phyloP scores from a whole-genome alignment of 768 basidiomycete genomes.

The Auriscalpium microsporum region DNA sequence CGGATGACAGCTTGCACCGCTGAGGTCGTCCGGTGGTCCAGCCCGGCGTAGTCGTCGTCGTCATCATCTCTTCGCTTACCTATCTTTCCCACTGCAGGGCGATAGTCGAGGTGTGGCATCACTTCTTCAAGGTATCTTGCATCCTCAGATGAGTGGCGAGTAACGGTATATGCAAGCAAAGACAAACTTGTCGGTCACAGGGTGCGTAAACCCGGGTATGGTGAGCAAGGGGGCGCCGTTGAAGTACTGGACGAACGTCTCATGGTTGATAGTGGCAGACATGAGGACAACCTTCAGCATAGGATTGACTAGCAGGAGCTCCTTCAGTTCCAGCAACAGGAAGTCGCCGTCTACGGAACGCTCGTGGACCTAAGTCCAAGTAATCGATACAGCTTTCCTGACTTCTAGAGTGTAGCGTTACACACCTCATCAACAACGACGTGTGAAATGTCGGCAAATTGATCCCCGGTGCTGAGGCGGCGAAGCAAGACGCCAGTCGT shows the following conservation, averaged over 20 bases:
- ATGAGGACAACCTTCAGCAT: conserved; percentile 78
- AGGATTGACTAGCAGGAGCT: conserved; percentile 55
- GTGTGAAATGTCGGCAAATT: conserved; percentile 65
- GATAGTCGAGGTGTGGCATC: conserved; percentile 6
- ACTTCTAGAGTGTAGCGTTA: neutral
- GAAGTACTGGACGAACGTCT: conserved; percentile 80
- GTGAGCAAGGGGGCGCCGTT: conserved; percentile 67
- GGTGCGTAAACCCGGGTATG: conserved; percentile 79
- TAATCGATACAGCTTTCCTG: neutral
- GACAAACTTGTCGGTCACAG: conserved; percentile 64
- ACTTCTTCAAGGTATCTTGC: conserved; percentile 14
- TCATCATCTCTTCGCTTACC: conserved; percentile 10
- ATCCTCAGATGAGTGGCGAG: neutral
- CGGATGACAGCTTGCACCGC: conserved; percentile 54
- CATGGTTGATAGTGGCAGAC: conserved; percentile 93
- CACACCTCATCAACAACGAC: conserved; percentile 85
- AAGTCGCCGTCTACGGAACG: conserved; percentile 89
- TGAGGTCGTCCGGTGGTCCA: conserved; percentile 41
- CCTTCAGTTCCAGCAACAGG: conserved; percentile 74
- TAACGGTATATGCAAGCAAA: neutral
- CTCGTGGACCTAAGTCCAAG: conserved; percentile 65
- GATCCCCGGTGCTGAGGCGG: conserved; percentile 66
- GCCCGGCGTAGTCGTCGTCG: conserved; percentile 38
- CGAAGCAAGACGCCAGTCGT: conserved; percentile 91
- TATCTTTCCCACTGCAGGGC: neutral